These are phyloP conservation scores for Alternaria brassicicola DNA, from an alignment of 2,329 filamentous ascomycete genomes.

Conservation along the genomic window DNA sequence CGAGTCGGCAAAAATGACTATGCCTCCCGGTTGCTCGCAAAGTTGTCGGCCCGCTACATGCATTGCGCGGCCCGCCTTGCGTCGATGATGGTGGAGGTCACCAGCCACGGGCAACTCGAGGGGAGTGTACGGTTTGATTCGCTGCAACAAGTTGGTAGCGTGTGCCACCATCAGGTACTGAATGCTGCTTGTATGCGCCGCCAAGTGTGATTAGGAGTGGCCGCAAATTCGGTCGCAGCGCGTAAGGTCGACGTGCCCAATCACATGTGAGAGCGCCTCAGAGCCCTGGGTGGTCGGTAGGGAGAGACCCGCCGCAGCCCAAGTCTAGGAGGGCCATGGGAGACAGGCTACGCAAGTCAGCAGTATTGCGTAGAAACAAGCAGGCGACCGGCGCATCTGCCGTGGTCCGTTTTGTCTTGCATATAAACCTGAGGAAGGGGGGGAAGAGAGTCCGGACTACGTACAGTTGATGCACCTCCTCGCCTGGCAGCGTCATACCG, in stretches of 20 bases:
- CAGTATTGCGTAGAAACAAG: constrained; percentile 24
- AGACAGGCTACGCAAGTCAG: constrained; percentile 35
- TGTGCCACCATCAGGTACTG: constrained; percentile 25
- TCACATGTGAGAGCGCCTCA: constrained; percentile 27
- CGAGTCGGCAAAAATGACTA: too few relatives aligned
- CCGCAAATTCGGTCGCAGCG: constrained; percentile 40
- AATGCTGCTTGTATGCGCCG: constrained; percentile 31
- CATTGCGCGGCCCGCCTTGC: constrained; percentile 14
- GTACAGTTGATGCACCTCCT: constrained; percentile 13
- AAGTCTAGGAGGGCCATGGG: constrained; percentile 25
- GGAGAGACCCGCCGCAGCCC: constrained; percentile 30
- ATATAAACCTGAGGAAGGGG: constrained; percentile 22
- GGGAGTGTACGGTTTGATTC: neutral
- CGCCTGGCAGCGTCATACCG: constrained; percentile 19
- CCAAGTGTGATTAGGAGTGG: constrained; percentile 41
- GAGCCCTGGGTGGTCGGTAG: constrained; percentile 19
- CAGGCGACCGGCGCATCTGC: constrained; percentile 16
- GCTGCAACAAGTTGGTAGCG: constrained; percentile 8
- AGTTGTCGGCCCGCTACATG: constrained; percentile 14
- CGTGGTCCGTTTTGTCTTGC: constrained; percentile 8
- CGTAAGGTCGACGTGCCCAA: constrained; percentile 34
- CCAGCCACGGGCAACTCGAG: constrained; percentile 3
- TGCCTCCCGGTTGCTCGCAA: neutral
- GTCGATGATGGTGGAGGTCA: constrained; percentile 3
- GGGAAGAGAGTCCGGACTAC: constrained; percentile 10